Evolutionary conservation across 306 rosid genomes (phyloP), one percentile per base, ranked within the genome.

Genomic region (Potentilla sterilis): DNA sequence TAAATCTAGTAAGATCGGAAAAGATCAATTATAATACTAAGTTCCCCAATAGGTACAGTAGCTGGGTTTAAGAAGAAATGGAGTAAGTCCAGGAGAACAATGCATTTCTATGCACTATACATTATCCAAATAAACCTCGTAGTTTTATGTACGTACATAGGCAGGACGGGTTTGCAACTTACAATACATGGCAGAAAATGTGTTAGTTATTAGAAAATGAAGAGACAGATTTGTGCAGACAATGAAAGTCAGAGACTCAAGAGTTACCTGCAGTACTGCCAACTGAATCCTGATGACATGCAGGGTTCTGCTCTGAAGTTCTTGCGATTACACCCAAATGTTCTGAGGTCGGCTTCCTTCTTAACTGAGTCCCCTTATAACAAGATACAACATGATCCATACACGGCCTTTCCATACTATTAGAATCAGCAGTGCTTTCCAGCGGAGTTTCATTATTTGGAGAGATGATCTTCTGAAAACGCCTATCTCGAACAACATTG

Each of bases 371-470:
- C 38, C 73, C 81, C 74, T 84, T 67, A n/a, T 77, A 46, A 75
- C 65, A 75, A 80, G 55, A 75, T 42, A 70, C 51, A 73, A 54
- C 37, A 75, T 38, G 69, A 42, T 67, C 78, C 81, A 81, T 81
- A 19, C 64, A 62, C 74, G 77, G 79, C 78, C 85, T 84, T 83
- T 78, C 89, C 77, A 83, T 34, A 78, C 76, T 86, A 81, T 81
- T 89, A 83, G 94, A 93, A 81, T 89, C 93, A 74, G 92, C 92
- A 52, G 92, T 81, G 75, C 93, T 87, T 79, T 90, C 85, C 71
- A 86, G 81, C 76, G 80, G 34, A 64, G 76, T 73, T 70, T 83
- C 88, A 69, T 80, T 75, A 83, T 72, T 88, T 85, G 80, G 86
- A 82, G 77, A 81, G 72, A 69, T 70, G 86, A 80, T 87, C 82